Conservation (phyloP, 169 alveolate species). For the Plasmodium inui region DNA sequence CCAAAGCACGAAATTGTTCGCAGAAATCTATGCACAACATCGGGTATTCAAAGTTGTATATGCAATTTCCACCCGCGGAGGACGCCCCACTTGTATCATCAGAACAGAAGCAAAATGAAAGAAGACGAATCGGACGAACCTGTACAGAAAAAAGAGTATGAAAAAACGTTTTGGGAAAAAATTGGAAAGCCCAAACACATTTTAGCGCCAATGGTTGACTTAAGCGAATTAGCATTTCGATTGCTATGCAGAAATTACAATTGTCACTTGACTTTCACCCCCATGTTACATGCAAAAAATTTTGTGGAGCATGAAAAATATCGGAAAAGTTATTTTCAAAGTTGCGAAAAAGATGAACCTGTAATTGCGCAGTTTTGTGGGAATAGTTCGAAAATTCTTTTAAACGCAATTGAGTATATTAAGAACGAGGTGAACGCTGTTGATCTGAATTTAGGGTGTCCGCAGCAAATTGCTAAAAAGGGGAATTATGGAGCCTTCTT, state of each 20-base stretch:
- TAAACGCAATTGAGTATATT: slow-evolving; percentile 89
- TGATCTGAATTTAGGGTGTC: slow-evolving; percentile 95
- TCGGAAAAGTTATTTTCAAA: slow-evolving; percentile 79
- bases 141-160: slow-evolving; percentile 33
- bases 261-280: slow-evolving; percentile 91
- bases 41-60: background rate
- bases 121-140: background rate
- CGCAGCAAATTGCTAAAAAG: slow-evolving; percentile 94
- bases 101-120: background rate
- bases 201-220: slow-evolving; percentile 86
- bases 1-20: background rate
- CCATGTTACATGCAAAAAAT: slow-evolving; percentile 92
- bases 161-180: slow-evolving; percentile 79
- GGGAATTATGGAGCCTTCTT: slow-evolving; percentile 95
- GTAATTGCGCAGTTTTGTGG: slow-evolving; percentile 93
- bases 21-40: background rate
- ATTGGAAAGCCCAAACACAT: slow-evolving; percentile 80
- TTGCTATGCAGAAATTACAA: slow-evolving; percentile 90
- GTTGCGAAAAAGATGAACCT: slow-evolving; percentile 80
- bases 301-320: slow-evolving; percentile 84
- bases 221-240: slow-evolving; percentile 86
- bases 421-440: slow-evolving; percentile 92
- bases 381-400: slow-evolving; percentile 88
- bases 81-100: background rate
- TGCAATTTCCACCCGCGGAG: background rate